Percentiles rank a stretch among this genome's conserved stretches.
These are phyloP conservation scores for Aspergillus funiculosus DNA, from an alignment of 495 filamentous ascomycete genomes.

Conservation along the genomic window DNA sequence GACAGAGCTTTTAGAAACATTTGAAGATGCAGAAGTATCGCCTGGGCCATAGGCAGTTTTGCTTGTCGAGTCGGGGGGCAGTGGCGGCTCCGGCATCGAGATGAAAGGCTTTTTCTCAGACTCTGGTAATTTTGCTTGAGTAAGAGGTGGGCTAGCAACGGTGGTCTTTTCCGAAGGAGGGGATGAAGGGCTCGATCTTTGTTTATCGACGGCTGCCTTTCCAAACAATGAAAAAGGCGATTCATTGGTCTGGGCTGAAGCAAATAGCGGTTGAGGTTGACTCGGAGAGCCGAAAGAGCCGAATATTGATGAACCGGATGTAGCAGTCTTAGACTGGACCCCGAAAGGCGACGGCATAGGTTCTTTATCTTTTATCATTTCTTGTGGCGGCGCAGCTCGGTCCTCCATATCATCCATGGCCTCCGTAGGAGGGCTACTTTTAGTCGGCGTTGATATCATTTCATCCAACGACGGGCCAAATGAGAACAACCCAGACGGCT, in stretches of 20 bases:
- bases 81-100: slow-evolving; percentile 46
- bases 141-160: slow-evolving; percentile 21
- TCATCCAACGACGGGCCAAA: slow-evolving; percentile 28
- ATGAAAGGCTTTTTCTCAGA: slow-evolving; percentile 22
- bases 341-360: slow-evolving; percentile 45
- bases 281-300: slow-evolving; percentile 17
- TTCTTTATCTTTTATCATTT: slow-evolving; percentile 20
- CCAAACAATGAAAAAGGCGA: slow-evolving; percentile 37
- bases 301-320: slow-evolving; percentile 30
- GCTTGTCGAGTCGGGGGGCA: slow-evolving; percentile 74
- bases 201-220: slow-evolving; percentile 20
- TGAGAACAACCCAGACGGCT: slow-evolving; percentile 34
- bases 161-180: slow-evolving; percentile 37
- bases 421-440: slow-evolving; percentile 25
- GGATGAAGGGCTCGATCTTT: slow-evolving; percentile 28
- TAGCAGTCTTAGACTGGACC: slow-evolving; percentile 23
- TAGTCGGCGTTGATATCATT: slow-evolving; percentile 24
- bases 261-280: slow-evolving; percentile 27
- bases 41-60: slow-evolving; percentile 57
- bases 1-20: slow-evolving; percentile 43
- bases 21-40: slow-evolving; percentile 65
- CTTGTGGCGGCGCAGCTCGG: slow-evolving; percentile 13
- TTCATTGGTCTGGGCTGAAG: slow-evolving; percentile 29
- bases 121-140: slow-evolving; percentile 17
- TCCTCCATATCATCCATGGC: slow-evolving; percentile 41